phyloP scores from a whole-genome alignment of 768 basidiomycete species.

The Boletus huronensis region DNA sequence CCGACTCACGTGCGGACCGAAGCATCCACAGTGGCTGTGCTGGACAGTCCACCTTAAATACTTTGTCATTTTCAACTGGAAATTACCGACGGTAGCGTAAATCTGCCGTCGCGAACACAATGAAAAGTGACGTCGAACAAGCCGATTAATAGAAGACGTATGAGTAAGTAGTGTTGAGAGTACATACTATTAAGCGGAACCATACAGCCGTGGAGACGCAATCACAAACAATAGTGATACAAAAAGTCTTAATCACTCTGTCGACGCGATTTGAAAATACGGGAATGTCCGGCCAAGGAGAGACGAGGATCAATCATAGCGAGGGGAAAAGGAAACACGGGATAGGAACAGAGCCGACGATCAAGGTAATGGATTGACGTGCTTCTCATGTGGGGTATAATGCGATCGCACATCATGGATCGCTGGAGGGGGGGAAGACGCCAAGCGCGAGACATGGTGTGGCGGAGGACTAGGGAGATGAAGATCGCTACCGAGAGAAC shows the following conservation, averaged over 20 bases:
- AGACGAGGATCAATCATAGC: slow-evolving; percentile 22
- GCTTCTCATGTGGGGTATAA: slow-evolving; percentile 43
- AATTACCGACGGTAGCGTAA: slow-evolving; percentile 27
- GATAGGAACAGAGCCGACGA: slow-evolving; percentile 18
- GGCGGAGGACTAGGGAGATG: slow-evolving; percentile 48
- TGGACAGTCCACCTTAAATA: slow-evolving; percentile 28
- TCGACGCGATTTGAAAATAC: slow-evolving; percentile 29
- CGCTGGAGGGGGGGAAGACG: slow-evolving; percentile 42
- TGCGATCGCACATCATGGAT: slow-evolving; percentile 36
- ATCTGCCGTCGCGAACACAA: slow-evolving; percentile 11
- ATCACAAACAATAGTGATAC: slow-evolving; percentile 33
- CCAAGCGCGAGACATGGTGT: slow-evolving; percentile 38
- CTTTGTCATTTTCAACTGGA: slow-evolving; percentile 21
- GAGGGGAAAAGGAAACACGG: slow-evolving; percentile 14
- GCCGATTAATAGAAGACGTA: slow-evolving; percentile 31
- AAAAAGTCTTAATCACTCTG: slow-evolving; percentile 26
- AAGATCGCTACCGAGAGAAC: slow-evolving; percentile 45
- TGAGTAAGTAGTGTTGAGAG: slow-evolving; percentile 30
- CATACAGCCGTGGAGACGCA: slow-evolving; percentile 20
- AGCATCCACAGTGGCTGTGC: slow-evolving; percentile 28
- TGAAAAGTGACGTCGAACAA: slow-evolving; percentile 18
- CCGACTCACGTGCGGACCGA: slow-evolving; percentile 23
- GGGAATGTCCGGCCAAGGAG: slow-evolving; percentile 24
- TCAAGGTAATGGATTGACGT: slow-evolving; percentile 47
- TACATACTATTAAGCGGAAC: slow-evolving; percentile 32